Conservation (phyloP, 2,329 filamentous ascomycete genomes). For the Nigrospora oryzae region DNA sequence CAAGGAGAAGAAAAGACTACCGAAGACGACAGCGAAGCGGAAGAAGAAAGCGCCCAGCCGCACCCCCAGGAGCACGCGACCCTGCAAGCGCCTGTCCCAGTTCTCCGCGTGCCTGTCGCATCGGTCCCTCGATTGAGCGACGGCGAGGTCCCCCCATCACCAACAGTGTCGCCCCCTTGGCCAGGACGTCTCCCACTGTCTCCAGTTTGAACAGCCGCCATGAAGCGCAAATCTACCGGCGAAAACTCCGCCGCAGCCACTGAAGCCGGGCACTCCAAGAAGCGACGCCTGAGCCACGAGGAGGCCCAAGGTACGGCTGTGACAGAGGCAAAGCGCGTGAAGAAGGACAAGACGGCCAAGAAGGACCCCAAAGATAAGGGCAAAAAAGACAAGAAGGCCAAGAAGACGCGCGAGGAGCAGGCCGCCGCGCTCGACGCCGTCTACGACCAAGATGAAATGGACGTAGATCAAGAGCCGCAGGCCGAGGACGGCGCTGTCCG, state of each 20-base stretch:
- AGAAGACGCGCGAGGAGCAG: slow-evolving; percentile 7
- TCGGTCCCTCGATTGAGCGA: background rate
- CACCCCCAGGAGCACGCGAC: background rate
- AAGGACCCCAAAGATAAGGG: slow-evolving; percentile 12
- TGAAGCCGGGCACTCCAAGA: slow-evolving; percentile 13
- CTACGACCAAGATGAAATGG: slow-evolving; percentile 1
- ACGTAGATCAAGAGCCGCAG: slow-evolving; percentile 1
- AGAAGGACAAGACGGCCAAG: slow-evolving; percentile 18
- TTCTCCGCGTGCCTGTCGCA: no score
- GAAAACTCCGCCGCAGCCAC: slow-evolving; percentile 11
- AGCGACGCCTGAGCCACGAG: slow-evolving; percentile 13
- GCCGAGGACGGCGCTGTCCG: slow-evolving; percentile 3
- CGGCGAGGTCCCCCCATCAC: background rate
- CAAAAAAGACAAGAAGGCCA: slow-evolving; percentile 9
- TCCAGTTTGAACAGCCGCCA: slow-evolving; percentile 4
- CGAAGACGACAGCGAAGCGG: no score
- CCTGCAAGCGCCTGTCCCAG: background rate
- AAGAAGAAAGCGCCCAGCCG: background rate
- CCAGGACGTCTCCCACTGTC: background rate
- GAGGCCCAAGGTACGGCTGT: slow-evolving; percentile 2
- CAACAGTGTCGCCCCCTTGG: background rate
- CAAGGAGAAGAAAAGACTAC: no score
- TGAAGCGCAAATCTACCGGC: slow-evolving; percentile 19
- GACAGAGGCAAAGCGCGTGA: slow-evolving; percentile 11
- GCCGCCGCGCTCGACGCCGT: slow-evolving; percentile 3